phyloP scores from a whole-genome alignment of 768 basidiomycete species.

The Rhizopogon vesiculosus region DNA sequence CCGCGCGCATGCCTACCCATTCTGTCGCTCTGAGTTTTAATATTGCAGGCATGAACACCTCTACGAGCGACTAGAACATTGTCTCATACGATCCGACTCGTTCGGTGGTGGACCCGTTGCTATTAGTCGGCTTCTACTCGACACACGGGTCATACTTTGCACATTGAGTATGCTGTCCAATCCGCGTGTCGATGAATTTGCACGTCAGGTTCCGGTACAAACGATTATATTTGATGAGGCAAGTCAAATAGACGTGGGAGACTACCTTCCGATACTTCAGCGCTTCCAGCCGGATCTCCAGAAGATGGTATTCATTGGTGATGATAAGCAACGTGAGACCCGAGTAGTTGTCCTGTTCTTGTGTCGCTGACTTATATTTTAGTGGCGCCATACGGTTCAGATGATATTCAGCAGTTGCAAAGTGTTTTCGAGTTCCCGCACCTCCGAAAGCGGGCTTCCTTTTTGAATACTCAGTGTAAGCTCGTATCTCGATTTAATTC shows the following conservation, averaged over 20 bases:
- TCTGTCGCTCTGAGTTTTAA: neutral
- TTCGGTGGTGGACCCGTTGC: constrained; percentile 16
- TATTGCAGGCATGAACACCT: constrained; percentile 45
- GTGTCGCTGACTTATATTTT: neutral
- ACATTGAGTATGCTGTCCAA: constrained; percentile 45
- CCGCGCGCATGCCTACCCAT: neutral
- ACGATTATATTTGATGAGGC: constrained; percentile 44
- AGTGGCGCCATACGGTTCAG: constrained; percentile 81
- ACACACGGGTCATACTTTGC: constrained; percentile 36
- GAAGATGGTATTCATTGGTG: constrained; percentile 36
- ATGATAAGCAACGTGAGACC: constrained; percentile 34
- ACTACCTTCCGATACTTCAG: constrained; percentile 33
- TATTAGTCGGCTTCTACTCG: constrained; percentile 20
- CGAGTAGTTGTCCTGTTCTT: neutral
- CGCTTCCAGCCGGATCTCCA: constrained; percentile 19
- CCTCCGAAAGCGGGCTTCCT: constrained; percentile 40
- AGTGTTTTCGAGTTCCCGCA: constrained; percentile 75
- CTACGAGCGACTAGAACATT: constrained; percentile 28
- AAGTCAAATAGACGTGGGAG: constrained; percentile 37
- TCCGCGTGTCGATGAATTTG: constrained; percentile 7
- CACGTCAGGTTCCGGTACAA: constrained; percentile 28
- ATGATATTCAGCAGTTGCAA: constrained; percentile 56
- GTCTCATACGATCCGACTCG: constrained; percentile 34
- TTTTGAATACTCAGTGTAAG: constrained; percentile 74
- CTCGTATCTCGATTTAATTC: neutral